phyloP scores from a whole-genome alignment of 75 land plant species.

The Adiantum capillusveneris region DNA sequence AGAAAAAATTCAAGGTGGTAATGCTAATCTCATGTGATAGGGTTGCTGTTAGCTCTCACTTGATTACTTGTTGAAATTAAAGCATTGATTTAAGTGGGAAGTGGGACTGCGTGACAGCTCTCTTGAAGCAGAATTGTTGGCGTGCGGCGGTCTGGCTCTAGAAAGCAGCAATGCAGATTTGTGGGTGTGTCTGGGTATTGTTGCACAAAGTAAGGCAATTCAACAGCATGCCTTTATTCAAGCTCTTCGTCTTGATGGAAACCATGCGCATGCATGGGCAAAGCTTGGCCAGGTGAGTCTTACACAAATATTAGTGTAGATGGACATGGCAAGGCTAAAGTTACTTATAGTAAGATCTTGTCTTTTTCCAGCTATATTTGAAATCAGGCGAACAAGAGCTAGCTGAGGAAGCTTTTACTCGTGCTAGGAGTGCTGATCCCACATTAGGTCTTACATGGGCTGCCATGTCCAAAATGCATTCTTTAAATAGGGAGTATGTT shows the following conservation, averaged over 20 bases:
- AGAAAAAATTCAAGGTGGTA: too few relatives aligned
- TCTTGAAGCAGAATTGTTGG: slow-evolving; percentile 50
- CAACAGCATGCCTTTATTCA: slow-evolving; percentile 88
- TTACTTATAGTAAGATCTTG: too few relatives aligned
- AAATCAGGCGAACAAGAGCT: slow-evolving; percentile 42
- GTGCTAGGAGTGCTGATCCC: slow-evolving; percentile 84
- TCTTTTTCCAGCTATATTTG: slow-evolving; percentile 56
- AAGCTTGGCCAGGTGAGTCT: slow-evolving; percentile 68
- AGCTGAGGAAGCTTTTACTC: slow-evolving; percentile 73
- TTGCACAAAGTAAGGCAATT: slow-evolving; percentile 46
- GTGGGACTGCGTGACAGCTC: not conserved
- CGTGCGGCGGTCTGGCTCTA: slow-evolving; percentile 51
- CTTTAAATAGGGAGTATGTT: slow-evolving; percentile 21
- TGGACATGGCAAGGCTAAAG: too few relatives aligned
- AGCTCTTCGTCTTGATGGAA: slow-evolving; percentile 71
- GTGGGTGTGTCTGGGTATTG: slow-evolving; percentile 66
- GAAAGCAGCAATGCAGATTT: slow-evolving; percentile 63
- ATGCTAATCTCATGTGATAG: too few relatives aligned
- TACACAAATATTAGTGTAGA: not conserved
- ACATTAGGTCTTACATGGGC: slow-evolving; percentile 89
- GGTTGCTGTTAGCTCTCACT: too few relatives aligned
- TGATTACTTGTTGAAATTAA: too few relatives aligned
- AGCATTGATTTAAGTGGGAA: too few relatives aligned
- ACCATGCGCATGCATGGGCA: slow-evolving; percentile 77
- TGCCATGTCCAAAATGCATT: slow-evolving; percentile 65